These are phyloP conservation scores for Phaeomoniella chlamydospora DNA, from an alignment of 2,329 filamentous ascomycete species.

Conservation along the genomic window DNA sequence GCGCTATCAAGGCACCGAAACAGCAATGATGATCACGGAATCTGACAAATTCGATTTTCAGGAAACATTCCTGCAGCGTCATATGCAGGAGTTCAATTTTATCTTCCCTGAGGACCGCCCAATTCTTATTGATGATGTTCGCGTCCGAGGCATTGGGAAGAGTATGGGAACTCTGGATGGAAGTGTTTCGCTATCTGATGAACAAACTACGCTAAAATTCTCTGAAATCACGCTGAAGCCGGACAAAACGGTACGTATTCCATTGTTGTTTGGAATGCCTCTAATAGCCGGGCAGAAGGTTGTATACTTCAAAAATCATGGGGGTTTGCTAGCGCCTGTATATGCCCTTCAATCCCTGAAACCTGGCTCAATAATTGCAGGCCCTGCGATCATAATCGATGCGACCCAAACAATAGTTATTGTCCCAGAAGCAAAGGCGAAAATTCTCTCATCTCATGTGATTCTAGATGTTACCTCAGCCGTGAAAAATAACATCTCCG, in stretches of 20 bases:
- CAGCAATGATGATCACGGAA: conserved; percentile 36
- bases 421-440: conserved; percentile 58
- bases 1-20: conserved; percentile 36
- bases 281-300: conserved; percentile 1
- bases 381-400: conserved; percentile 71
- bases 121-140: conserved; percentile 80
- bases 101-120: conserved; percentile 64
- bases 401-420: conserved; percentile 71
- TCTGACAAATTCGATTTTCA: conserved; percentile 65
- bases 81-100: conserved; percentile 86
- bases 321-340: conserved; percentile 19
- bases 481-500: conserved; percentile 29
- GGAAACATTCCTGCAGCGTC: conserved; percentile 68
- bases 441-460: conserved; percentile 39
- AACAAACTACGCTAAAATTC: conserved; percentile 47
- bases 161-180: conserved; percentile 67
- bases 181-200: conserved; percentile 72
- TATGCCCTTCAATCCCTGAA: conserved; percentile 19
- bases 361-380: conserved; percentile 22
- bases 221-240: conserved; percentile 49
- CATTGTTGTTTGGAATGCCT: conserved; percentile 46
- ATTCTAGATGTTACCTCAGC: conserved; percentile 45
- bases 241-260: conserved; percentile 60
- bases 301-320: conserved; percentile 20
- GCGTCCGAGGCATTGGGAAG: conserved; percentile 77